Conservation (phyloP, 2,329 filamentous ascomycete species). For the Xenosphaeropsis pyriputrescens region DNA sequence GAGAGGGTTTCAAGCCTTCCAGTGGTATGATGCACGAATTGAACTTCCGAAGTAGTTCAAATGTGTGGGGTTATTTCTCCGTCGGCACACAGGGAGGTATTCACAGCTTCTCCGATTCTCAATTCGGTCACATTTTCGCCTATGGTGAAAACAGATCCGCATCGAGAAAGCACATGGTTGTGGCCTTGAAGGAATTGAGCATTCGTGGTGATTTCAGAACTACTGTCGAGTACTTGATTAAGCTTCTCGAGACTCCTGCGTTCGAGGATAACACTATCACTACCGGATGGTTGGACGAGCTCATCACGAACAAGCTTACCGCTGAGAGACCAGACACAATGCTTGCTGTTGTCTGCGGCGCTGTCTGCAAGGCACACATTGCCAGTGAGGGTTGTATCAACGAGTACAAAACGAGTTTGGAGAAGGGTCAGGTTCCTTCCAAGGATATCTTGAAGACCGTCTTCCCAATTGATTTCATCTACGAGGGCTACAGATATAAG, state of each 20-base stretch:
- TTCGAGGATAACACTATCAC: slow-evolving; percentile 99
- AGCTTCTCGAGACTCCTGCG: slow-evolving; percentile 92
- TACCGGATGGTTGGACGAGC: slow-evolving; percentile 95
- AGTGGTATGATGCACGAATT: slow-evolving; percentile 98
- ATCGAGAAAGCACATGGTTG: slow-evolving; percentile 97
- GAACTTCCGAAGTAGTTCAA: slow-evolving; percentile 97
- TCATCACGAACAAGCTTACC: slow-evolving; percentile 94
- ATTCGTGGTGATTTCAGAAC: slow-evolving; percentile 99
- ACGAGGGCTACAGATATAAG: slow-evolving; percentile 92
- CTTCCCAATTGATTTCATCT: slow-evolving; percentile 97
- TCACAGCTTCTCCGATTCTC: slow-evolving; percentile 97
- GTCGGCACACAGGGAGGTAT: slow-evolving; percentile 94
- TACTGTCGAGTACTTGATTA: slow-evolving; percentile 97
- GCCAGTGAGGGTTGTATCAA: slow-evolving; percentile 80
- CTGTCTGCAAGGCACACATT: slow-evolving; percentile 86
- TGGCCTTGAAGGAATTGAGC: slow-evolving; percentile 94
- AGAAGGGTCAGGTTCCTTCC: slow-evolving; percentile 93
- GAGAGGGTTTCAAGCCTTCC: slow-evolving; percentile 98
- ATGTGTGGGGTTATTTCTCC: slow-evolving; percentile 99
- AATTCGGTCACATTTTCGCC: slow-evolving; percentile 98
- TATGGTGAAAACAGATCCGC: slow-evolving; percentile 96
- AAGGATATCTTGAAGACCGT: slow-evolving; percentile 97
- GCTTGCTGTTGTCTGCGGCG: slow-evolving; percentile 89
- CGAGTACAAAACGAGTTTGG: slow-evolving; percentile 77
- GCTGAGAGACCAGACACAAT: slow-evolving; percentile 89